These are phyloP conservation scores for Lactifluus echinatus DNA, from an alignment of 768 basidiomycete genomes.

Conservation along the genomic window DNA sequence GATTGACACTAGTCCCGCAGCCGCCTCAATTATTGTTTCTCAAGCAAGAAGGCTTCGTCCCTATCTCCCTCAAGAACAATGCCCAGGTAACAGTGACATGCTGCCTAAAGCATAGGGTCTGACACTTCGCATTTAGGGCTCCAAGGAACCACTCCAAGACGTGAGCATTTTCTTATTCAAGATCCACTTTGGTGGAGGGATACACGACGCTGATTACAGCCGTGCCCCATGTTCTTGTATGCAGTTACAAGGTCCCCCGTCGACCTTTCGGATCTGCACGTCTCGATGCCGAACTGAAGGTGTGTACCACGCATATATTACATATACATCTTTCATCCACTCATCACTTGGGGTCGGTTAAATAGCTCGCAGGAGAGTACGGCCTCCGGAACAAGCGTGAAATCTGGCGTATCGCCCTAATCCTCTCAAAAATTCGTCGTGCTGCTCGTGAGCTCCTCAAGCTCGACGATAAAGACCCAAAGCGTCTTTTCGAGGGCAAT, in stretches of 20 bases:
- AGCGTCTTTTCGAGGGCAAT: conserved; percentile 99
- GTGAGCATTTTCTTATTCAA: conserved; percentile 60
- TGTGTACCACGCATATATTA: conserved; percentile 24
- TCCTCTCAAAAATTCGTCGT: conserved; percentile 99
- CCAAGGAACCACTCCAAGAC: conserved; percentile 91
- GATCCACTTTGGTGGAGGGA: conserved; percentile 60
- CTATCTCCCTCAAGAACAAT: conserved; percentile 57
- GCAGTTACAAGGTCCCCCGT: conserved; percentile 97
- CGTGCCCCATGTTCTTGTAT: conserved; percentile 48
- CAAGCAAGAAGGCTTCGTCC: conserved; percentile 1
- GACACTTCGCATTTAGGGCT: conserved; percentile 47
- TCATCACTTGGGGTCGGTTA: background rate
- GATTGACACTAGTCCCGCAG: conserved; percentile 27
- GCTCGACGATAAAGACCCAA: conserved; percentile 98
- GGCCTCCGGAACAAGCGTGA: conserved; percentile 99
- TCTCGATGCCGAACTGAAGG: conserved; percentile 99
- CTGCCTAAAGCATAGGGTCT: conserved; percentile 1
- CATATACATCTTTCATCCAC: background rate
- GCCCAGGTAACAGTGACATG: conserved; percentile 60
- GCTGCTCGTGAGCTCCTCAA: conserved; percentile 99
- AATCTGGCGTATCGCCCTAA: conserved; percentile 99
- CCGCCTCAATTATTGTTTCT: conserved; percentile 25
- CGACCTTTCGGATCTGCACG: conserved; percentile 95
- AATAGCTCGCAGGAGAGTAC: conserved; percentile 97
- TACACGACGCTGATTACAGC: conserved; percentile 55